phyloP scores from a whole-genome alignment of 805 yeast species.

The Starmerella vaccinii region DNA sequence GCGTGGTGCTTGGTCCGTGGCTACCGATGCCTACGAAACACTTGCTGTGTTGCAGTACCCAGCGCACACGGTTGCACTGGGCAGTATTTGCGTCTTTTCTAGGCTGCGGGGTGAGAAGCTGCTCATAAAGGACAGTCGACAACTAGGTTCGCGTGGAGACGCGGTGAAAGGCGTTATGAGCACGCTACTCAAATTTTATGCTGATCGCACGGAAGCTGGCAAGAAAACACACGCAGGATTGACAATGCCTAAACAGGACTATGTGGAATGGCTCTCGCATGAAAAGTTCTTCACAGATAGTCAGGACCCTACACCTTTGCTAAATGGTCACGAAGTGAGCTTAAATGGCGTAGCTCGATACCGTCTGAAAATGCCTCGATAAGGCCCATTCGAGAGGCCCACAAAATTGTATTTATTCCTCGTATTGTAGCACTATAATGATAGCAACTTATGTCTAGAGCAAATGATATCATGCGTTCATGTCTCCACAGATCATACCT shows the following conservation, averaged over 20 bases:
- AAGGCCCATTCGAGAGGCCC: background rate
- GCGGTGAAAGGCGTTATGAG: slow-evolving; percentile 4
- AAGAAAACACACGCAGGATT: background rate
- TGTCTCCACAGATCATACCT: too few relatives aligned
- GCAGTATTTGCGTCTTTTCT: slow-evolving; percentile 48
- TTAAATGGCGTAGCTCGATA: slow-evolving; percentile 29
- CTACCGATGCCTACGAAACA: slow-evolving; percentile 63
- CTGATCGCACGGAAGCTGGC: background rate
- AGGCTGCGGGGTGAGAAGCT: background rate
- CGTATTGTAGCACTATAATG: background rate
- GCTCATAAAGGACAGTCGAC: background rate
- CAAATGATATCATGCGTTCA: too few relatives aligned
- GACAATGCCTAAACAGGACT: background rate
- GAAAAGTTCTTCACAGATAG: background rate
- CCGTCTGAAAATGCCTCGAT: slow-evolving; percentile 10
- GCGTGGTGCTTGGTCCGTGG: slow-evolving; percentile 59
- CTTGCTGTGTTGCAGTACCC: slow-evolving; percentile 61
- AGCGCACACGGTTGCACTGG: slow-evolving; percentile 64
- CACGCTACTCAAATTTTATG: slow-evolving; percentile 12
- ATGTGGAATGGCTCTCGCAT: background rate
- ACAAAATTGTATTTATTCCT: background rate
- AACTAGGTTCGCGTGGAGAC: slow-evolving; percentile 2
- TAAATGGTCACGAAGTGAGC: slow-evolving; percentile 30
- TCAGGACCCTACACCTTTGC: background rate
- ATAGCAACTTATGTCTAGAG: too few relatives aligned